These are phyloP conservation scores for Cryptococcus sp. DNA, from an alignment of 1,284 basidiomycete species.

Conservation along the genomic window DNA sequence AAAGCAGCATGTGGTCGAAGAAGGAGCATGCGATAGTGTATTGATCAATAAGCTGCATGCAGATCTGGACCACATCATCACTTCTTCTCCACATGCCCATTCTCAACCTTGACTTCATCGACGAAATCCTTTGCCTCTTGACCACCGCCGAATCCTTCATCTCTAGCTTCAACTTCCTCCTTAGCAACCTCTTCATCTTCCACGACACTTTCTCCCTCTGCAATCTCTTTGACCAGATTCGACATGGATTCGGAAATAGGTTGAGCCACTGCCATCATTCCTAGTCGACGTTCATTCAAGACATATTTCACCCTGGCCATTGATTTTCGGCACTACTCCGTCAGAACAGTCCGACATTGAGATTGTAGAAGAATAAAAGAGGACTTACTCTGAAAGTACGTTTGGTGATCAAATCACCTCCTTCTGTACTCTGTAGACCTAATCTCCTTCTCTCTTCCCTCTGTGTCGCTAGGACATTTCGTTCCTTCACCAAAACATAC, in stretches of 20 bases:
- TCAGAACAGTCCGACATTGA: neutral
- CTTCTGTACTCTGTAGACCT: slow-evolving; percentile 46
- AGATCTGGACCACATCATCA: too few species aligned
- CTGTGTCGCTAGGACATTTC: slow-evolving; percentile 85
- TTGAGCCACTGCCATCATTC: slow-evolving; percentile 62
- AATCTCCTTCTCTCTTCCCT: slow-evolving; percentile 66
- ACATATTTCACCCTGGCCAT: slow-evolving; percentile 96
- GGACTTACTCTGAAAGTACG: slow-evolving; percentile 35
- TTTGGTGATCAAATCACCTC: slow-evolving; percentile 34
- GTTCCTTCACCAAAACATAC: slow-evolving; percentile 82
- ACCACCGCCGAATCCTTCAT: slow-evolving; percentile 40
- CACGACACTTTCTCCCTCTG: slow-evolving; percentile 9
- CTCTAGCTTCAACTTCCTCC: slow-evolving; percentile 36
- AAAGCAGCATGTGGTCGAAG: too few species aligned
- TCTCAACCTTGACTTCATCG: slow-evolving; percentile 24
- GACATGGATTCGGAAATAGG: slow-evolving; percentile 22
- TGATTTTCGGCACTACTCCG: slow-evolving; percentile 75
- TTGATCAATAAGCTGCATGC: too few species aligned
- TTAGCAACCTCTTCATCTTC: slow-evolving; percentile 20
- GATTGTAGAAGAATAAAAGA: neutral
- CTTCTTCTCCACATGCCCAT: slow-evolving; percentile 25
- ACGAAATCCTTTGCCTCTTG: slow-evolving; percentile 38
- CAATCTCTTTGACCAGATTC: slow-evolving; percentile 12
- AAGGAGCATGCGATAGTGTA: too few species aligned
- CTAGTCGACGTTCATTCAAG: slow-evolving; percentile 83